Evolutionary conservation across 1,284 basidiomycete genomes (phyloP).

Genomic region (Leccinum pseudoinsigne): DNA sequence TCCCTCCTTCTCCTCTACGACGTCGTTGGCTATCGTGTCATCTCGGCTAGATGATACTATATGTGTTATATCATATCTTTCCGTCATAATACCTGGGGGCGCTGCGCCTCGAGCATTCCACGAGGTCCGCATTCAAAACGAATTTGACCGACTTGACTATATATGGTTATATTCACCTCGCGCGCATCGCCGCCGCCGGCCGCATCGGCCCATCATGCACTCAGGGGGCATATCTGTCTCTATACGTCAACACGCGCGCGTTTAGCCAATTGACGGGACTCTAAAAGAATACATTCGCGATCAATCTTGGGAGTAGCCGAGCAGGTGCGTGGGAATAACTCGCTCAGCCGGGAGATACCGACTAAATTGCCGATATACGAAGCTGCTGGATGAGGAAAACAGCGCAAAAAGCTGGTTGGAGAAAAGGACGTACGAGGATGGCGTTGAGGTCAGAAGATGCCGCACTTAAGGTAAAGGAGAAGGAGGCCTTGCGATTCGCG

Average conservation of each 20-base stretch:
- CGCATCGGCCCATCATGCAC: neutral
- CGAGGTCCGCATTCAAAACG: constrained; percentile 18
- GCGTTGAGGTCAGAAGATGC: too few relatives aligned
- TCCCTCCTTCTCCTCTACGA: neutral
- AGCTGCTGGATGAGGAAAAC: constrained; percentile 11
- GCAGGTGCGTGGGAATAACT: constrained; percentile 23
- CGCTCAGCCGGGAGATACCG: constrained; percentile 20
- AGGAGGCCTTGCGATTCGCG: too few relatives aligned
- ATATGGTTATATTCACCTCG: constrained; percentile 25
- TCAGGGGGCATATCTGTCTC: constrained; percentile 6
- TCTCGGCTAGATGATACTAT: constrained; percentile 30
- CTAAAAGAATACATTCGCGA: constrained; percentile 12
- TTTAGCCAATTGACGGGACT: constrained; percentile 18
- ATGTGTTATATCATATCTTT: neutral
- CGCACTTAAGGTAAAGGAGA: too few relatives aligned
- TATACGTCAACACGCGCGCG: constrained; percentile 3
- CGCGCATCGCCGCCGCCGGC: neutral
- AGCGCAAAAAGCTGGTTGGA: constrained; percentile 5
- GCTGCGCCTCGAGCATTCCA: constrained; percentile 26
- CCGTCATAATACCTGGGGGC: neutral
- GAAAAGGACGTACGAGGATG: too few relatives aligned
- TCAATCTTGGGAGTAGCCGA: constrained; percentile 26
- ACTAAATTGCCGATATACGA: constrained; percentile 32
- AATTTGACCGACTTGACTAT: constrained; percentile 5
- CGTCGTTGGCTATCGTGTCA: neutral